Evolutionary conservation across 768 basidiomycete genomes (phyloP), one percentile per base, ranked within the genome.

Genomic region (Phaeotremella fagi): DNA sequence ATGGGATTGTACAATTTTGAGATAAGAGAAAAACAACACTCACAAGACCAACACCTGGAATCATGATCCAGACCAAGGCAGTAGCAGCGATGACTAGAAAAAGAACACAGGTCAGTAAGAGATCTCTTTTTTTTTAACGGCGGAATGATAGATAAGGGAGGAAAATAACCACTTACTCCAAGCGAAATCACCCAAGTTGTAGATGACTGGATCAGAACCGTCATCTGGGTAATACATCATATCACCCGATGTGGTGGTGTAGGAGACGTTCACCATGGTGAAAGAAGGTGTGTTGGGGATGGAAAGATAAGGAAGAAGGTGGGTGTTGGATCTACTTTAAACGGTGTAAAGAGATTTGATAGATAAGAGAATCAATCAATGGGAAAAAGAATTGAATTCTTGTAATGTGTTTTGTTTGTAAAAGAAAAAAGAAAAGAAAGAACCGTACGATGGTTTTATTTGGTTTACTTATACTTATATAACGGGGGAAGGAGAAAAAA

Each of bases 11-110:
- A n/a, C n/a, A n/a, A n/a, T n/a, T n/a, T n/a, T n/a, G n/a, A n/a
- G n/a, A n/a, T n/a, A n/a, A n/a, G n/a, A n/a, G 43, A 51, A 68
- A 23, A 61, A 57, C 38, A 33, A 33, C 7, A 33, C 31, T 33
- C 31, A 33, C 50, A 28, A 71, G 55, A 2, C 68, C 67, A 25
- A 74, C 67, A 48, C 71, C 75, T 29, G 75, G 76, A 15, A 74
- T 60, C 76, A 77, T 77, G 55, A 76, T 55, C 73, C 73, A 75
- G 35, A 77, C 76, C n/a, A 77, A 50, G 0, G 66, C 67, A 25
- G 61, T 68, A 24, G 67, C 48, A 20, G 59, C 57, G 41, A 66
- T 51, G 54, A 69, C 67, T 69, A 24, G 5, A 12, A 27, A 11
- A 22, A 18, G 35, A 20, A 7, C 16, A 33, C 9, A 6, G 15